Evolutionary conservation across 345 rosid genomes (phyloP).

Genomic region (Carallia brachiata): DNA sequence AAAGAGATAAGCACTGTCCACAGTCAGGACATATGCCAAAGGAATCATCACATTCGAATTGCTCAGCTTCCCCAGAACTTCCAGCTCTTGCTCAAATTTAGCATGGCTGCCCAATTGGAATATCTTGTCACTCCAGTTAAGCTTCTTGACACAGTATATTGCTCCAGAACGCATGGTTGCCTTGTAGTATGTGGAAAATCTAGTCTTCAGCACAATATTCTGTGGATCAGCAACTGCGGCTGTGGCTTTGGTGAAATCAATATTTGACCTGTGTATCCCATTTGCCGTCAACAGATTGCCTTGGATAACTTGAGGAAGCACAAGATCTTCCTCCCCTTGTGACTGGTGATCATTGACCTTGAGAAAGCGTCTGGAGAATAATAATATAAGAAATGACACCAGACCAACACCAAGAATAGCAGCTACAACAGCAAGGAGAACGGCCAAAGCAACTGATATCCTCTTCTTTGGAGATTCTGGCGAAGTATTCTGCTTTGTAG

Average conservation of each 20-base stretch:
- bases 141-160: conserved; percentile 68
- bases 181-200: conserved; percentile 73
- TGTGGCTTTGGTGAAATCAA: conserved; percentile 67
- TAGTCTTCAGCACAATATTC: conserved; percentile 46
- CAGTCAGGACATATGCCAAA: conserved; percentile 66
- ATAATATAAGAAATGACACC: conserved; percentile 25
- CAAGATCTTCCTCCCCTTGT: conserved; percentile 31
- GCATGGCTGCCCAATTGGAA: conserved; percentile 62
- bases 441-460: conserved; percentile 33
- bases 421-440: conserved; percentile 38
- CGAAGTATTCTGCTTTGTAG: background rate
- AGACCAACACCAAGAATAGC: conserved; percentile 31
- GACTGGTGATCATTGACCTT: conserved; percentile 43
- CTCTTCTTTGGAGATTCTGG: conserved; percentile 6
- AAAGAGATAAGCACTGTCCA: conserved; percentile 66
- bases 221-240: conserved; percentile 52
- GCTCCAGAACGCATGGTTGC: conserved; percentile 73
- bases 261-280: conserved; percentile 51
- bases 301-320: conserved; percentile 51
- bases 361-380: conserved; percentile 40
- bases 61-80: conserved; percentile 66
- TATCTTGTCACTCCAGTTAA: conserved; percentile 73
- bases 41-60: conserved; percentile 85
- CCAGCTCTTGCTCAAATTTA: conserved; percentile 63
- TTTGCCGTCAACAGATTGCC: conserved; percentile 63